Evolutionary conservation across 2,329 filamentous ascomycete species (phyloP), one percentile per base, ranked within the genome.

Genomic region (Ophiostoma piceae): DNA sequence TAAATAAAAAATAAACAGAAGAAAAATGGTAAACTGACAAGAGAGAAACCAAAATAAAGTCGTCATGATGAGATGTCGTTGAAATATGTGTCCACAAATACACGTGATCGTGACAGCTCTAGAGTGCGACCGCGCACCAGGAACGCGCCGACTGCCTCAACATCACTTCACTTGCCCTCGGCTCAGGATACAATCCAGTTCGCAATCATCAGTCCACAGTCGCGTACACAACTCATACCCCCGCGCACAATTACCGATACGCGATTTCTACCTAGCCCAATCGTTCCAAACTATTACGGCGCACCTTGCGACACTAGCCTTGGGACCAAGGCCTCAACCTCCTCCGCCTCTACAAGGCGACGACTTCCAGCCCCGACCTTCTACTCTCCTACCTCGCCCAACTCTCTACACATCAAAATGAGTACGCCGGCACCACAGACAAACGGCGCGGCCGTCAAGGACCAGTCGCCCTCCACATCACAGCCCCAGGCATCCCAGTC

Each of bases 401-500:
- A 7, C 16, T 19, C 32, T 19, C 6, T 35, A 62, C 60, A 64
- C 32, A 19, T 5, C 35, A 66, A n/a, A 16, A 43, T 47, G 65
- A 41, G 39, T 16, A 66, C 65, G 3, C 65, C 65, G 9, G 65
- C 39, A 47, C 65, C 65, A 47, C 65, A 66, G 65, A 47, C 65
- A 3, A 66, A 66, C 39, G 65, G 65, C 11, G 26, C 37, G 37
- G n/a, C 35, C 37, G 37, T 39, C 69, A 70, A 32, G 54, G 64
- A 26, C 19, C 65, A 32, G 47, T 62, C 47, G 19, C 65, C 41
- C 22, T 29, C 68, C 1, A 8, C 32, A 35, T 66, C 66, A 39
- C 69, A 67, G 57, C 70, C 66, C n/a, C 69, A 37, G 19, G 54
- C 41, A 39, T 68, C 35, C n/a, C 69, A 47, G 22, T 26, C 26